Evolutionary conservation across 352 stramenopile species (phyloP).

Genomic region (Phytophthora pini): DNA sequence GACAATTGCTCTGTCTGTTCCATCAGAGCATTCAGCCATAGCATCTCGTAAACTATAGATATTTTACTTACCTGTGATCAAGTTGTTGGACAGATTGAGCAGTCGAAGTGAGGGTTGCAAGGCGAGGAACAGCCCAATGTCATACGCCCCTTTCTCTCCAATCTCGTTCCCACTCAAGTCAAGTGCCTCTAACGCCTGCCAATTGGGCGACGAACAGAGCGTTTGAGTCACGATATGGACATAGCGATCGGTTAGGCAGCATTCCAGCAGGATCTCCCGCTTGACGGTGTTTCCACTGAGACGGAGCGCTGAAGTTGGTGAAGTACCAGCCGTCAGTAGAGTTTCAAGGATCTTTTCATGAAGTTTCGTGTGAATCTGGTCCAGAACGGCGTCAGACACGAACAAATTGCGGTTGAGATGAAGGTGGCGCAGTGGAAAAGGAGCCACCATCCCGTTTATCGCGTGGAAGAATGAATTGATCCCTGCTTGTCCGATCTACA

Average conservation of each 20-base stretch:
- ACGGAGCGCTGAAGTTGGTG: slow-evolving; percentile 6
- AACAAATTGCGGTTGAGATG: slow-evolving; percentile 41
- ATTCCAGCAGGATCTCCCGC: slow-evolving; percentile 32
- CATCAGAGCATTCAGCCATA: background rate
- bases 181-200: slow-evolving; percentile 45
- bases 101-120: slow-evolving; percentile 44
- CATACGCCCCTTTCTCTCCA: slow-evolving; percentile 37
- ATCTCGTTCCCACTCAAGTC: slow-evolving; percentile 68
- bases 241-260: slow-evolving; percentile 39
- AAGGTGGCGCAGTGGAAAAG: slow-evolving; percentile 50
- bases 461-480: slow-evolving; percentile 45
- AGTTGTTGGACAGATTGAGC: slow-evolving; percentile 60
- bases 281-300: slow-evolving; percentile 39
- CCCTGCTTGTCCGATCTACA: slow-evolving; percentile 47
- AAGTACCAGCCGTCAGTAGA: slow-evolving; percentile 15
- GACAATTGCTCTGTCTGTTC: slow-evolving; percentile 44
- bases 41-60: background rate
- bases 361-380: slow-evolving; percentile 39
- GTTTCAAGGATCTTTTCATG: slow-evolving; percentile 58
- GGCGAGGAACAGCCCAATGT: slow-evolving; percentile 54
- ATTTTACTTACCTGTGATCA: slow-evolving; percentile 48
- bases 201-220: slow-evolving; percentile 36
- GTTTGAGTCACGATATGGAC: slow-evolving; percentile 20
- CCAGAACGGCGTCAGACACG: slow-evolving; percentile 3
- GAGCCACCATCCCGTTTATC: slow-evolving; percentile 31